Conservation (phyloP, 306 rosid genomes). For the Rubus parviflorus region DNA sequence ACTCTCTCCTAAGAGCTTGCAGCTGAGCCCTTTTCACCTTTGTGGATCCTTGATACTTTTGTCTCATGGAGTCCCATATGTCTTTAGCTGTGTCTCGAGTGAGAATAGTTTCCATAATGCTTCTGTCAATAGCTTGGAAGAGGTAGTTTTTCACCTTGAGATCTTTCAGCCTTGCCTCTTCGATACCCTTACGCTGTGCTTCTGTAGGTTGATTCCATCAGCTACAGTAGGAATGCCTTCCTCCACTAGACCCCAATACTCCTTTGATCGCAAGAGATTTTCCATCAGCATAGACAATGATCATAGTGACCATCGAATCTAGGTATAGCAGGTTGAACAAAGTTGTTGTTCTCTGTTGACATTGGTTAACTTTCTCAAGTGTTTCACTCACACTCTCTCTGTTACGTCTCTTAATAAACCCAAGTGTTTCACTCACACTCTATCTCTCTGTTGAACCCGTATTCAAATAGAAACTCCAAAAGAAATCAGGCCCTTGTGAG, state of each 20-base stretch:
- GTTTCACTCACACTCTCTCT: background rate
- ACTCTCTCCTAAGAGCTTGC: too few relatives aligned
- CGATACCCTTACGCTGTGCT: background rate
- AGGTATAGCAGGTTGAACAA: background rate
- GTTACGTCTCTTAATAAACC: too few relatives aligned
- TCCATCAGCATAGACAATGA: background rate
- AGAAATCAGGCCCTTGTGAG: too few relatives aligned
- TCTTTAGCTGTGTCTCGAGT: background rate
- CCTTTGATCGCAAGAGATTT: background rate
- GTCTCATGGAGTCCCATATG: background rate
- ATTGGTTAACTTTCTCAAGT: background rate
- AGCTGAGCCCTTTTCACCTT: background rate
- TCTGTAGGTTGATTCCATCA: background rate
- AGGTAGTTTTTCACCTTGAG: background rate
- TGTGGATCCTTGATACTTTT: background rate
- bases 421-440: background rate
- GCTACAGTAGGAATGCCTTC: background rate
- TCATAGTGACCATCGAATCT: background rate
- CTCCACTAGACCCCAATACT: background rate
- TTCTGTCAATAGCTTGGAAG: background rate
- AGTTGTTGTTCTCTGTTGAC: background rate
- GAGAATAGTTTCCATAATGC: background rate
- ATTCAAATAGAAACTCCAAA: too few relatives aligned
- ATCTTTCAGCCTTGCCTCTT: background rate
- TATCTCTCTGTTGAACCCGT: too few relatives aligned